Conservation (phyloP, 345 rosid genomes). For the Populus ilicifolia region DNA sequence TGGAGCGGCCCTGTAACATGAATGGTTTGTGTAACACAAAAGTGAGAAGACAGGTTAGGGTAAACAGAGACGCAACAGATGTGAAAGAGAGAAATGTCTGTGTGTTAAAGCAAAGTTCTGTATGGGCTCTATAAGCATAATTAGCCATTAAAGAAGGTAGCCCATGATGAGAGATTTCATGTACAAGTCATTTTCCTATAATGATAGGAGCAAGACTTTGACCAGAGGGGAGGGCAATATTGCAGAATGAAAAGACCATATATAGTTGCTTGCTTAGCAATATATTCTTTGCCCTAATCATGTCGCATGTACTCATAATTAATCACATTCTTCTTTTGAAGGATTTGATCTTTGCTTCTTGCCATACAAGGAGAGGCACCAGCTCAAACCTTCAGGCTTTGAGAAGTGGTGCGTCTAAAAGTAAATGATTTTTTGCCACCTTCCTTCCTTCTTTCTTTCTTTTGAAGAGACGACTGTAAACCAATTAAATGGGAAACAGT, state of each 20-base stretch:
- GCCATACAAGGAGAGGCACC: not conserved
- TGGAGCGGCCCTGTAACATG: not conserved
- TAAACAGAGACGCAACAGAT: not conserved
- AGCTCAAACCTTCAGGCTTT: not conserved
- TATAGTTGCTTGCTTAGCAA: not conserved
- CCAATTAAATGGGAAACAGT: not conserved
- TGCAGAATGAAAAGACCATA: not conserved
- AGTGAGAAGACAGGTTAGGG: not conserved
- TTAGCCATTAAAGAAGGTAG: not conserved
- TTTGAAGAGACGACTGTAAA: not conserved
- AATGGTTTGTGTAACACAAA: not conserved
- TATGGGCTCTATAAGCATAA: not conserved
- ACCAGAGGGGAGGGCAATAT: not conserved
- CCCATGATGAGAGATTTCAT: not conserved
- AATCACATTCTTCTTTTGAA: not conserved
- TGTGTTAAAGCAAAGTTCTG: not conserved
- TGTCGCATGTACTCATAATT: not conserved
- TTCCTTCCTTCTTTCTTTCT: not conserved
- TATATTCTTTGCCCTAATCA: not conserved
- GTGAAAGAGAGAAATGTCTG: not conserved
- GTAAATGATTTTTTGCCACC: not conserved
- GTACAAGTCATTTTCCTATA: not conserved
- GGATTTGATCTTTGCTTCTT: not conserved
- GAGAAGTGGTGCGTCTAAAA: not conserved
- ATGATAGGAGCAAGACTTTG: not conserved